A percentile compares a stretch with the other conserved stretches of the same genome.
These are phyloP conservation scores for Metschnikowia santaceciliae DNA, from an alignment of 805 yeast species.

Conservation along the genomic window DNA sequence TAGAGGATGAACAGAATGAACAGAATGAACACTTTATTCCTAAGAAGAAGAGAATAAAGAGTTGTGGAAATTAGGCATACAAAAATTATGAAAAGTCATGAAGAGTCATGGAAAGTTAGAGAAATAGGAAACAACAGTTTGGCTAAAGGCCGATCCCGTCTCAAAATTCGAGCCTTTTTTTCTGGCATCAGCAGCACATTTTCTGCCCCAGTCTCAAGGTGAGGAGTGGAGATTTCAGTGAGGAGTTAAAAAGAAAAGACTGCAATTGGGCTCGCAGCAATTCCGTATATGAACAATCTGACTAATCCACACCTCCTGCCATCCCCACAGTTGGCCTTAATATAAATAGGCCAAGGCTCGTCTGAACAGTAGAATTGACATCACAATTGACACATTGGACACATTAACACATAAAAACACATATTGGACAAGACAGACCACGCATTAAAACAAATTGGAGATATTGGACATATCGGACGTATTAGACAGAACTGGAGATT, in stretches of 20 bases:
- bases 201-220: background rate
- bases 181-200: background rate
- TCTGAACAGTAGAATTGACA: background rate
- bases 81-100: too few relatives aligned
- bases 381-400: background rate
- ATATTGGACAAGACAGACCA: background rate
- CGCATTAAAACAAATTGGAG: background rate
- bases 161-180: too few relatives aligned
- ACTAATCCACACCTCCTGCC: background rate
- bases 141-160: too few relatives aligned
- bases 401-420: background rate
- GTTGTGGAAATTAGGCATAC: too few relatives aligned
- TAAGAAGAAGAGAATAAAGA: too few relatives aligned
- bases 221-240: slow-evolving; percentile 1
- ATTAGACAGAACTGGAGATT: background rate
- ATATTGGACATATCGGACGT: background rate
- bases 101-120: too few relatives aligned
- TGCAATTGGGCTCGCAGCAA: background rate
- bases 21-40: too few relatives aligned
- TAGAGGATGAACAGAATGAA: too few relatives aligned
- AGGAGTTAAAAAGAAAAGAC: slow-evolving; percentile 3
- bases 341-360: background rate
- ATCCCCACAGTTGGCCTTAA: slow-evolving; percentile 1
- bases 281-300: background rate
- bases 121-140: too few relatives aligned